Base-by-base conservation (phyloP, 306 rosid genomes). In the Rosa chinensis region DNA sequence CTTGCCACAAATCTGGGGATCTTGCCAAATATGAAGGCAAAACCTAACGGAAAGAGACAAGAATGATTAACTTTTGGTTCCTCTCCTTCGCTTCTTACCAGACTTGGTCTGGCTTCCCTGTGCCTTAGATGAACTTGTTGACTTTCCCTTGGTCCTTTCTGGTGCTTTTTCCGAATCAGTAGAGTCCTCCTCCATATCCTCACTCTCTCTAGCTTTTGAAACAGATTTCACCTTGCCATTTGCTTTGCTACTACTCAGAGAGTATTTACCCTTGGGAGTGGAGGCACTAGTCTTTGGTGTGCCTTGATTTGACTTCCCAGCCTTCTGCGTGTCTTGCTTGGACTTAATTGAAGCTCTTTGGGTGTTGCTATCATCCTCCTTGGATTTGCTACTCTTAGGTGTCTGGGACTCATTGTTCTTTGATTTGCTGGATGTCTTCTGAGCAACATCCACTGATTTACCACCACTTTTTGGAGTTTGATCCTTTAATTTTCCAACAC, bases 61-160 rank as follows among this genome's bases (percentile, higher is more conserved):
- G 11, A 18, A 50, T 9, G n/a, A 28, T 86, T 75, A 77, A 69
- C 85, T 73, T 79, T 78, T 92, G 56, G 76, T 47, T 70, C 88
- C 86, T 84, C 94, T 86, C 62, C 80, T 83, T 58, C 98, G 89
- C 79, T 92, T 95, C 90, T 89, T 92, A 64, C 97, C 99, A 13
- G 83, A 61, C 90, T 89, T 94, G 71, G 63, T 68, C 71, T 79
- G 86, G 14, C 73, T 87, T 75, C 85, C 88, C 67, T 78, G 87
- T 35, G 69, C 87, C 82, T 89, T 90, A 20, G 92, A 83, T 77
- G 87, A 81, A 79, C 76, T 79, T 69, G 77, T 76, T 3, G 84
- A 68, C 89, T 88, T 94, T 12, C 83, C 87, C 88, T 90, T 92
- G 0, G 76, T 64, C 10, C 79, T 83, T 63, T 90, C 93, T 7